These are phyloP conservation scores for Carex littledalei DNA, from an alignment of 176 grass and related monocot species.

Conservation along the genomic window DNA sequence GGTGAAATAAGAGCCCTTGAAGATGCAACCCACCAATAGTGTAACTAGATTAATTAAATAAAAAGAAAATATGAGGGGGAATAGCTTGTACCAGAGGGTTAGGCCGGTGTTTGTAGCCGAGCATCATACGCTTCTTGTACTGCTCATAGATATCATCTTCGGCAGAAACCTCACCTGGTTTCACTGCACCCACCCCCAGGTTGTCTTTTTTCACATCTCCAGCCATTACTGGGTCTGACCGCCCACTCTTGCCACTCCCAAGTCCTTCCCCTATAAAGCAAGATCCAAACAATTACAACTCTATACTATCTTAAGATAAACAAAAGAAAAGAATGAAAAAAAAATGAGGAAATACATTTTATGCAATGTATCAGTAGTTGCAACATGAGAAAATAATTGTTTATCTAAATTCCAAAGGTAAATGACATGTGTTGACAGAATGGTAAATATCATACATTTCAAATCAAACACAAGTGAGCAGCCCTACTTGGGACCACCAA, in stretches of 20 bases:
- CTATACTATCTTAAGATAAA: not conserved
- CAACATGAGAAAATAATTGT: not conserved
- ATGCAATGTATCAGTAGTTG: not conserved
- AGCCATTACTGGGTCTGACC: conserved; percentile 81
- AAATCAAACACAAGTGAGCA: not conserved
- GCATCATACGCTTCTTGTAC: conserved; percentile 99
- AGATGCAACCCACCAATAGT: not conserved
- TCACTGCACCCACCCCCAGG: conserved; percentile 81
- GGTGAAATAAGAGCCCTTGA: not conserved
- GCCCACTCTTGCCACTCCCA: conserved; percentile 77
- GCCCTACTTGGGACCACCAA: not conserved
- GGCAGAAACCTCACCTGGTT: conserved; percentile 60
- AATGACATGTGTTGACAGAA: no score
- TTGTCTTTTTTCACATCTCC: conserved; percentile 84
- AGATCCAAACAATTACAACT: conserved; percentile 4
- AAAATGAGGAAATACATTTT: not conserved
- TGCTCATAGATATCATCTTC: conserved; percentile 99
- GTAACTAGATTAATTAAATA: not conserved
- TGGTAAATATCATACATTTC: no score
- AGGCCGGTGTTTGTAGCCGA: conserved; percentile 83
- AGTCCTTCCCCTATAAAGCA: conserved; percentile 80
- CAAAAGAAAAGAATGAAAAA: not conserved
- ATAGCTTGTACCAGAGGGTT: conserved; percentile 67
- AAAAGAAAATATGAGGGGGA: not conserved
- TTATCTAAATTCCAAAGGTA: no score